phyloP scores from a whole-genome alignment of 1,284 basidiomycete species.

The Exobasidium cylindrosporum region DNA sequence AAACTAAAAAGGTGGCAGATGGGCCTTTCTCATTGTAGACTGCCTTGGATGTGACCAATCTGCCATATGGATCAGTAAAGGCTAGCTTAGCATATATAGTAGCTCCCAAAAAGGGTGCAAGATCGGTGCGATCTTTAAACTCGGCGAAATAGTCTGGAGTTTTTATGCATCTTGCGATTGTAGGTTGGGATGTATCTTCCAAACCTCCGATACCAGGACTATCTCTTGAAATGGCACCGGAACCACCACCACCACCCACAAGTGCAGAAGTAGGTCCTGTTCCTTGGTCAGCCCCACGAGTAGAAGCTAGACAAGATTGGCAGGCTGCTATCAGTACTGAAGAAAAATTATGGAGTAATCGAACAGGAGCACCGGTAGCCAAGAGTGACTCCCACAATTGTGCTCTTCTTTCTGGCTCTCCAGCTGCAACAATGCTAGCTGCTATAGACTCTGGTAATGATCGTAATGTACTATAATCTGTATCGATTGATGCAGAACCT shows the following conservation, averaged over 20 bases:
- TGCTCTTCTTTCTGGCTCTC: slow-evolving; percentile 35
- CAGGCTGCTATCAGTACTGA: slow-evolving; percentile 34
- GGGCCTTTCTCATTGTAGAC: slow-evolving; percentile 52
- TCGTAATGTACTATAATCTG: slow-evolving; percentile 24
- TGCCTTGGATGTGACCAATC: slow-evolving; percentile 47
- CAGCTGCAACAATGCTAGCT: slow-evolving; percentile 21
- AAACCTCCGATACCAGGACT: slow-evolving; percentile 11
- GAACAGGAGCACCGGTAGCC: slow-evolving; percentile 41
- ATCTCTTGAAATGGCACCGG: background rate
- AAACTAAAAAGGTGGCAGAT: slow-evolving; percentile 23
- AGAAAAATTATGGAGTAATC: slow-evolving; percentile 33
- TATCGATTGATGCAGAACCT: slow-evolving; percentile 21
- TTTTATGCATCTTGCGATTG: slow-evolving; percentile 40
- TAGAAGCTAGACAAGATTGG: slow-evolving; percentile 15
- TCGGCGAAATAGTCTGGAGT: slow-evolving; percentile 53
- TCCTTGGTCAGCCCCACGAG: slow-evolving; percentile 1
- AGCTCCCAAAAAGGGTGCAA: slow-evolving; percentile 49
- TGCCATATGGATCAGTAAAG: slow-evolving; percentile 44
- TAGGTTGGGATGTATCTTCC: slow-evolving; percentile 26
- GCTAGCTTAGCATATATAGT: slow-evolving; percentile 52
- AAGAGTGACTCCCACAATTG: slow-evolving; percentile 50
- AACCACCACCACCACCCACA: background rate
- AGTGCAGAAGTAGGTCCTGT: background rate
- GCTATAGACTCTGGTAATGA: slow-evolving; percentile 19
- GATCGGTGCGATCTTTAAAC: slow-evolving; percentile 52